phyloP scores from a whole-genome alignment of 768 basidiomycete species.

The Rhizopogon sp. region DNA sequence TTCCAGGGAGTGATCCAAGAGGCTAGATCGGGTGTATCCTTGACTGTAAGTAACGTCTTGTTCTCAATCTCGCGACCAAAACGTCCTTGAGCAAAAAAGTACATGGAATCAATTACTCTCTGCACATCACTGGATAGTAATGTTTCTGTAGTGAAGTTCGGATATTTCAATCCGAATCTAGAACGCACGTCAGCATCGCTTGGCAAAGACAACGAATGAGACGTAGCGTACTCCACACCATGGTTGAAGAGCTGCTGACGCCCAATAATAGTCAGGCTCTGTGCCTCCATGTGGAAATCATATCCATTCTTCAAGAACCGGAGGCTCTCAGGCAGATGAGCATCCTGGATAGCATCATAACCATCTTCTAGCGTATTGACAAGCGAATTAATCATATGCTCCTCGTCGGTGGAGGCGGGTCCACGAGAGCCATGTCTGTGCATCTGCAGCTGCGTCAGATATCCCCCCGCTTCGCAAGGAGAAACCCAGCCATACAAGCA shows the following conservation, averaged over 20 bases:
- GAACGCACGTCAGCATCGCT: neutral
- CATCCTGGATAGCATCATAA: conserved; percentile 18
- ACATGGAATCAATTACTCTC: conserved; percentile 32
- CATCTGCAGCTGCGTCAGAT: too few relatives aligned
- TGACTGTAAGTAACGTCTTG: conserved; percentile 23
- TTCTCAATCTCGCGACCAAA: conserved; percentile 28
- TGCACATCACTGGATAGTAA: conserved; percentile 11
- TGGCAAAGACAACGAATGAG: too few relatives aligned
- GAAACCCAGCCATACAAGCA: too few relatives aligned
- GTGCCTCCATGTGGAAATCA: conserved; percentile 26
- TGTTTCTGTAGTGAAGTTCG: conserved; percentile 9
- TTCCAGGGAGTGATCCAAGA: conserved; percentile 39
- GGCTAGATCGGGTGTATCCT: conserved; percentile 29
- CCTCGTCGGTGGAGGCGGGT: conserved; percentile 16
- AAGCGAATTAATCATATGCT: conserved; percentile 28
- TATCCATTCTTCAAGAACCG: conserved; percentile 34
- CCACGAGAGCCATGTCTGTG: too few relatives aligned
- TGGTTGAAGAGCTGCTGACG: conserved; percentile 34
- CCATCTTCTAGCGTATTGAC: conserved; percentile 25
- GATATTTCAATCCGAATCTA: conserved; percentile 20
- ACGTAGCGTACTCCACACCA: neutral
- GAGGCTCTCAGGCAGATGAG: conserved; percentile 26
- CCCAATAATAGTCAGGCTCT: conserved; percentile 33
- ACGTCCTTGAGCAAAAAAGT: conserved; percentile 35
- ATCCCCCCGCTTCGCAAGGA: too few relatives aligned